Conservation (phyloP, 129 eudicot species). For the Lactuca saligna region DNA sequence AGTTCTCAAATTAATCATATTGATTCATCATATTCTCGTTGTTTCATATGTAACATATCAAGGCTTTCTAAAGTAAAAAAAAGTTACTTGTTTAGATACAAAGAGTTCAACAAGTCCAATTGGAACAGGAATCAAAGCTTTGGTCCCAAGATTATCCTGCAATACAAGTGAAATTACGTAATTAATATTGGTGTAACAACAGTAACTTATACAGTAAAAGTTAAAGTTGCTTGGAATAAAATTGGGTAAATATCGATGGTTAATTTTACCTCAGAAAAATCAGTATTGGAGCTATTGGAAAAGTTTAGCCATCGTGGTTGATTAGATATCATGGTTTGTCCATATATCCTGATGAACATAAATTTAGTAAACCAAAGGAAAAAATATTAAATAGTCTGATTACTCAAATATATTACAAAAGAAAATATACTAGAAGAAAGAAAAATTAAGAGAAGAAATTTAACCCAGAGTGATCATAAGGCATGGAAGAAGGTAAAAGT, state of each 20-base stretch:
- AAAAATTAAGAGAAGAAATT: not conserved
- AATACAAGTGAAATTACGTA: not conserved
- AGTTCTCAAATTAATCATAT: too few relatives aligned
- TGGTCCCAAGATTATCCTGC: slow-evolving; percentile 70
- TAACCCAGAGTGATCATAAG: slow-evolving; percentile 69
- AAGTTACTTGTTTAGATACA: slow-evolving; percentile 66
- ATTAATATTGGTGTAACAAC: not conserved
- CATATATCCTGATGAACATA: slow-evolving; percentile 49
- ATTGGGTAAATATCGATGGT: not conserved
- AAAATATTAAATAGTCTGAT: not conserved
- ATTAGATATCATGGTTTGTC: slow-evolving; percentile 56
- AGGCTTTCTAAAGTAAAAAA: not conserved
- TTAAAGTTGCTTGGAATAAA: not conserved
- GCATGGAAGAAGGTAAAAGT: slow-evolving; percentile 65
- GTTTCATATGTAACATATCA: too few relatives aligned
- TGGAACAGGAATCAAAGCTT: slow-evolving; percentile 62
- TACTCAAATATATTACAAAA: too few relatives aligned
- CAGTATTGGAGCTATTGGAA: slow-evolving; percentile 41
- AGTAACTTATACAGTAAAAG: not conserved
- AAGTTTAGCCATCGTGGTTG: slow-evolving; percentile 80
- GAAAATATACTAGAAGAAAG: not conserved
- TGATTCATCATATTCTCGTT: too few relatives aligned
- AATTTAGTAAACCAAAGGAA: not conserved
- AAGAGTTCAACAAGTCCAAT: slow-evolving; percentile 66
- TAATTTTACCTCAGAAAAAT: slow-evolving; percentile 35